Base-by-base conservation (phyloP, 805 yeast species). In the Suhomyces sp. region DNA sequence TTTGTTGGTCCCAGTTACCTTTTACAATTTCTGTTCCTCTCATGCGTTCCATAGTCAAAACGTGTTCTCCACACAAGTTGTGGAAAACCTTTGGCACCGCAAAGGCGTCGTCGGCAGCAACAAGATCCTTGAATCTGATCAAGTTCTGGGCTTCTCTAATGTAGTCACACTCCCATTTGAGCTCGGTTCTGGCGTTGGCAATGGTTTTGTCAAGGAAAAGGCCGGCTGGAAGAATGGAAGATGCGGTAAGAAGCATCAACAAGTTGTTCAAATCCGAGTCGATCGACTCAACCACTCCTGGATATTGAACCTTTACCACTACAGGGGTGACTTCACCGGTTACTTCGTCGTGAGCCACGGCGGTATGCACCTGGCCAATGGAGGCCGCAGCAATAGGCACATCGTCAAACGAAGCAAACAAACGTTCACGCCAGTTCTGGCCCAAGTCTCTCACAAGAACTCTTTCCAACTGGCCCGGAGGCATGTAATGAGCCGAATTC, bases 81-180 rank as follows among this genome's bases (percentile, higher is more conserved):
- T 84, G 86, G 65, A 80, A 84, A 13, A 94, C 97, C 54, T 80
- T 79, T 2, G 99, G 99, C 13, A 93, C 96, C 6, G 65, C 80
- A 62, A 90, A 90, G 1, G 76, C 86, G 57, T 84, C 86, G 57
- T 81, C 82, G 47, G 75, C 72, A 49, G 70, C 63, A 35, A 76
- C 58, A 57, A 90, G 73, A 50, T 83, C 83, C 27, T 82, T 71
- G 72, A 90, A 93, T 57, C 85, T 78, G 44, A 82, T 83, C 58
- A 92, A 72, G 61, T 86, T 86, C 54, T 80, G 80, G 1, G 97
- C 96, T 69, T 94, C 99, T 58, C 98, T 83, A 24, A 85, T 70
- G 66, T 94, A 94, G 71, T 94, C 98, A 71, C 98, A 93, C 71
- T 94, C 99, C 98, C 98, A 93, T 61, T 90, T 91, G 59, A 94